Conservation (phyloP, 495 filamentous ascomycete genomes). For the Aspergillus coremiiformis region DNA sequence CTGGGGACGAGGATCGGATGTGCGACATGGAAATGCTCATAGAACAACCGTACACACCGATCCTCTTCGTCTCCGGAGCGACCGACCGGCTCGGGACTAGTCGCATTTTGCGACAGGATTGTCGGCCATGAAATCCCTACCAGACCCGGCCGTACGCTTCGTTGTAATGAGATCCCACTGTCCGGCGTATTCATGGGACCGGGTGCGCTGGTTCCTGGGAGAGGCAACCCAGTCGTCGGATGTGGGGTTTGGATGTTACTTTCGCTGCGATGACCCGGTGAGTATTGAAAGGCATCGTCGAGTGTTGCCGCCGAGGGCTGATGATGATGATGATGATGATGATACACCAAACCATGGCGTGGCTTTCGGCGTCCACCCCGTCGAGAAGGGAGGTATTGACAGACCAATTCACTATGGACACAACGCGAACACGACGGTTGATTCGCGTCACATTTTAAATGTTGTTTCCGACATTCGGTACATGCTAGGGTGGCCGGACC, state of each 20-base stretch:
- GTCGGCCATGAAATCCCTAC: conserved; percentile 19
- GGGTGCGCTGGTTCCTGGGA: background rate
- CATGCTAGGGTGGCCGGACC: conserved; percentile 27
- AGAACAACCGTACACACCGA: conserved; percentile 29
- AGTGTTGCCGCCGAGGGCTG: background rate
- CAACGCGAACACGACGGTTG: conserved; percentile 34
- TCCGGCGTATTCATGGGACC: conserved; percentile 15
- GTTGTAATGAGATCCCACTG: conserved; percentile 14
- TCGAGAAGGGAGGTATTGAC: conserved; percentile 34
- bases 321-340: background rate
- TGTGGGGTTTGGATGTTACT: conserved; percentile 2
- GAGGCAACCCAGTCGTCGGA: background rate
- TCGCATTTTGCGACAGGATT: conserved; percentile 10
- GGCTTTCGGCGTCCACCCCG: conserved; percentile 31
- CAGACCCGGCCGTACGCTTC: conserved; percentile 4
- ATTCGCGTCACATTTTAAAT: conserved; percentile 36
- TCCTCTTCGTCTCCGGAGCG: conserved; percentile 24
- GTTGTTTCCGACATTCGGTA: conserved; percentile 37
- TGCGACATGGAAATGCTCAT: conserved; percentile 36
- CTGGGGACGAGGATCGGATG: conserved; percentile 35
- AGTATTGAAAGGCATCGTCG: background rate
- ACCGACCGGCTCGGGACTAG: conserved; percentile 7
- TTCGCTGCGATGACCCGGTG: background rate
- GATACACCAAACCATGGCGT: conserved; percentile 8
- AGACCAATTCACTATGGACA: conserved; percentile 20